These are phyloP conservation scores for Leccinum incarnatum DNA, from an alignment of 768 basidiomycete genomes.

Conservation along the genomic window DNA sequence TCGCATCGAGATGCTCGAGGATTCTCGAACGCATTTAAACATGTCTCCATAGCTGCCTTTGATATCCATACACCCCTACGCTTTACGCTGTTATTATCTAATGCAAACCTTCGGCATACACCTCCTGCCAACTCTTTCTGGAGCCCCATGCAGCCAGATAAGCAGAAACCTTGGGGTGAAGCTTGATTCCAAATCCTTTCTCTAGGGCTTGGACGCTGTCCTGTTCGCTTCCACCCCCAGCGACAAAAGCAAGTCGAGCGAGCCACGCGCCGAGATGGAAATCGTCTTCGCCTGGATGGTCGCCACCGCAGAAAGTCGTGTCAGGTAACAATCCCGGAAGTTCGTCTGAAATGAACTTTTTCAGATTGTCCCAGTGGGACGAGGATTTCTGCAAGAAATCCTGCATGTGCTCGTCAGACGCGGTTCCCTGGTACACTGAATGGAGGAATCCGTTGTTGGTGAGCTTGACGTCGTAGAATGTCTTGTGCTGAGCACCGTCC, in stretches of 20 bases:
- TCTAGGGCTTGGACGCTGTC: constrained; percentile 39
- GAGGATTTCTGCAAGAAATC: constrained; percentile 40
- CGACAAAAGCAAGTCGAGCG: constrained; percentile 41
- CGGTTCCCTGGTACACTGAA: constrained; percentile 40
- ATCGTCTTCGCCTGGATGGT: constrained; percentile 49
- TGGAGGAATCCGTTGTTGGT: constrained; percentile 39
- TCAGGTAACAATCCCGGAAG: constrained; percentile 42
- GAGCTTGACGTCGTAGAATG: constrained; percentile 45
- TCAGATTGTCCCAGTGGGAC: constrained; percentile 38
- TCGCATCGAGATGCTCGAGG: constrained; percentile 58
- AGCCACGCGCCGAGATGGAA: constrained; percentile 56
- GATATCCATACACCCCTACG: background rate
- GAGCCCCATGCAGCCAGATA: constrained; percentile 47
- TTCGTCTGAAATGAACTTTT: constrained; percentile 36
- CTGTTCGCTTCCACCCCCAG: constrained; percentile 36
- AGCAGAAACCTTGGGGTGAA: constrained; percentile 37
- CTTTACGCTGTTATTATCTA: constrained; percentile 15
- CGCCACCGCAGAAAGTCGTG: constrained; percentile 48
- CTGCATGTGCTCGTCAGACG: constrained; percentile 33
- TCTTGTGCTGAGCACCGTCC: constrained; percentile 36
- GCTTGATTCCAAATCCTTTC: constrained; percentile 35
- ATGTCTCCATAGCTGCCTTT: constrained; percentile 8
- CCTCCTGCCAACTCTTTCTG: constrained; percentile 46
- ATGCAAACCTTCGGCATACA: constrained; percentile 45
- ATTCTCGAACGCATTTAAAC: constrained; percentile 48